Percentiles rank a stretch among this genome's conserved stretches.
These are phyloP conservation scores for Ambrosia artemisiifolia DNA, from an alignment of 129 eudicot genomes.

Conservation along the genomic window DNA sequence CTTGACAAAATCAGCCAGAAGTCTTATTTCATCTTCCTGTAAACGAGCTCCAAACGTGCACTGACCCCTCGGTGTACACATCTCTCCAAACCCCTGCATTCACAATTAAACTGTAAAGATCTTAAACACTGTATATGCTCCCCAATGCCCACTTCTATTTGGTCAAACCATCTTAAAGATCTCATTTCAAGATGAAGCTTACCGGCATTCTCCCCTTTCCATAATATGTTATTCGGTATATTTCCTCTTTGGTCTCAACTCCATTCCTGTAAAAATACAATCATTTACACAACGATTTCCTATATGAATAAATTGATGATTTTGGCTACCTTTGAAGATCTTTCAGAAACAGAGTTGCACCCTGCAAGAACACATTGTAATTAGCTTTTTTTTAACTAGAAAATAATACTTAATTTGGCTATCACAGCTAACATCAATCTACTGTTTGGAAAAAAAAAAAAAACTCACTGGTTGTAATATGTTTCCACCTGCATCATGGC, in stretches of 20 bases:
- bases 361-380: constrained; percentile 39
- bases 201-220: constrained; percentile 99
- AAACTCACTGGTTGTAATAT: constrained; percentile 80
- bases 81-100: constrained; percentile 82
- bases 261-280: constrained; percentile 54
- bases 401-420: background rate
- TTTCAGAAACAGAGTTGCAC: constrained; percentile 82
- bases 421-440: background rate
- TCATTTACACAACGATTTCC: background rate
- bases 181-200: constrained; percentile 26
- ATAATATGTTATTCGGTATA: constrained; percentile 65
- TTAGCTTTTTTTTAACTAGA: background rate
- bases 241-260: constrained; percentile 76
- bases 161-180: constrained; percentile 5
- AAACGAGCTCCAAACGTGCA: constrained; percentile 98
- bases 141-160: background rate
- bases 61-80: constrained; percentile 93
- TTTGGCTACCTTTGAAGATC: constrained; percentile 67
- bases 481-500: constrained; percentile 96
- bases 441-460: constrained; percentile 1
- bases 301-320: background rate
- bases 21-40: constrained; percentile 75
- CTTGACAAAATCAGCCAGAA: constrained; percentile 83
- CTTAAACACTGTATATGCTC: background rate
- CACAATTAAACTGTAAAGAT: constrained; percentile 13